Evolutionary conservation across 352 stramenopile species (phyloP), one percentile per base, ranked within the genome.

Genomic region (Globisporangium carolinianum): DNA sequence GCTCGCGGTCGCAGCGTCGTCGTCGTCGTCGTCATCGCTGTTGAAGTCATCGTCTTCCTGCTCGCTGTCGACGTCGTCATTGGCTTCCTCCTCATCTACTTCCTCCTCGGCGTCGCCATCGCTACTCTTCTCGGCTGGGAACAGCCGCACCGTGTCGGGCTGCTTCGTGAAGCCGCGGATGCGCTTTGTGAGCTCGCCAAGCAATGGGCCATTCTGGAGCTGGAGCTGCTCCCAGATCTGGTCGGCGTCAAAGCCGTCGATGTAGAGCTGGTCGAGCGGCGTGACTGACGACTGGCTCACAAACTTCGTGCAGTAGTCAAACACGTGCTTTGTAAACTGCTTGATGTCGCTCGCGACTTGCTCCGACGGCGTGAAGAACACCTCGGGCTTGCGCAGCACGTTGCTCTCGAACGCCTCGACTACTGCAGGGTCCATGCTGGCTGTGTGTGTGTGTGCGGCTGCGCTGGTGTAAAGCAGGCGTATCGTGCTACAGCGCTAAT

Each of bases 141-240:
- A 88, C 41, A 91, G 68, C 18, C 68, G 58, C 37, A 92, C 77
- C 5, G 69, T 61, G 47, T 75, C 67, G 4, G 76, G 65, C 37
- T 83, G 74, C 69, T 91, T 93, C 51, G 66, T 37, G 58, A 92
- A 82, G 10, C 61, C 72, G 46, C 77, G 77, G 53, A 91, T 89
- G 63, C 78, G 79, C 71, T 87, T 85, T 54, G 69, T 69, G 50
- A 90, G 70, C 65, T 91, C 79, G 49, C 72, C 67, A 47, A 87
- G 66, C 45, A 94, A 58, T 62, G 83, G 81, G 14, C 65, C 79
- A 61, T 94, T 94, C 63, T 88, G 74, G 56, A 94, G 69, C 43
- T 81, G 76, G n/a, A 94, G 72, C 66, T 94, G 83, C 65, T 91
- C 83, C 83, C 83, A 94, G 47, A 94, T 79, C 68, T 91, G 83